phyloP scores from a whole-genome alignment of 108 stramenopile species.

The Hondaea fermentalgiana region DNA sequence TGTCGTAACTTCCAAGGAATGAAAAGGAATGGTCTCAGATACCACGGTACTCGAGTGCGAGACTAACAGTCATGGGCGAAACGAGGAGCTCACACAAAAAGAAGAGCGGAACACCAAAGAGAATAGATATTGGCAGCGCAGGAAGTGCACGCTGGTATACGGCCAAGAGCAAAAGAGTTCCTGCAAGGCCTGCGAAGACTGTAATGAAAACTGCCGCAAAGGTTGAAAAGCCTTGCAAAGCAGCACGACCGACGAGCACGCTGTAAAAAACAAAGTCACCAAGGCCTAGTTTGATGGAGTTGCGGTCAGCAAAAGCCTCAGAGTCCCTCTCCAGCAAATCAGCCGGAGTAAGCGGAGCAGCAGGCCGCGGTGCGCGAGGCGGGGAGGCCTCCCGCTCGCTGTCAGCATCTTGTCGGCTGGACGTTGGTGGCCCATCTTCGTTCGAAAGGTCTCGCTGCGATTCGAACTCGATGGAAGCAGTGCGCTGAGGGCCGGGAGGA shows the following conservation, averaged over 20 bases:
- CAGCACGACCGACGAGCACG: conserved; percentile 82
- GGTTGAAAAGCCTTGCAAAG: conserved; percentile 73
- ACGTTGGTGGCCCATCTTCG: too few species aligned
- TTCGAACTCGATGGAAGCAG: too few species aligned
- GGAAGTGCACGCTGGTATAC: conserved; percentile 78
- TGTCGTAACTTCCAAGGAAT: background rate
- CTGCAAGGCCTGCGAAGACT: conserved; percentile 69
- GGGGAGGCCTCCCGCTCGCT: too few species aligned
- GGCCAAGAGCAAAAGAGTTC: conserved; percentile 72
- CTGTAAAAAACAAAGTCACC: conserved; percentile 95
- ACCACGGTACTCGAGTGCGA: conserved; percentile 24
- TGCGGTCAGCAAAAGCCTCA: conserved; percentile 35
- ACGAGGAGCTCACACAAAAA: conserved; percentile 54
- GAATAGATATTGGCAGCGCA: conserved; percentile 77
- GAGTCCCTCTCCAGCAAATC: conserved; percentile 46
- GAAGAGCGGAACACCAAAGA: conserved; percentile 68
- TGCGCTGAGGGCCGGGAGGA: background rate
- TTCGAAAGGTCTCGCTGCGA: too few species aligned
- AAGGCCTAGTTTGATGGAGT: conserved; percentile 47
- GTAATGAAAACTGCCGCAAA: conserved; percentile 73
- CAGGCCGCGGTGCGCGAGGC: too few species aligned
- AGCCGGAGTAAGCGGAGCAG: conserved; percentile 16
- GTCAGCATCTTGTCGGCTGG: too few species aligned
- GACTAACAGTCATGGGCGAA: conserved; percentile 58
- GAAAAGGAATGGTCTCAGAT: background rate